Percentiles rank a stretch among this genome's conserved stretches.
These are phyloP conservation scores for Fistulina hepatica DNA, from an alignment of 1,284 basidiomycete genomes.

Conservation along the genomic window DNA sequence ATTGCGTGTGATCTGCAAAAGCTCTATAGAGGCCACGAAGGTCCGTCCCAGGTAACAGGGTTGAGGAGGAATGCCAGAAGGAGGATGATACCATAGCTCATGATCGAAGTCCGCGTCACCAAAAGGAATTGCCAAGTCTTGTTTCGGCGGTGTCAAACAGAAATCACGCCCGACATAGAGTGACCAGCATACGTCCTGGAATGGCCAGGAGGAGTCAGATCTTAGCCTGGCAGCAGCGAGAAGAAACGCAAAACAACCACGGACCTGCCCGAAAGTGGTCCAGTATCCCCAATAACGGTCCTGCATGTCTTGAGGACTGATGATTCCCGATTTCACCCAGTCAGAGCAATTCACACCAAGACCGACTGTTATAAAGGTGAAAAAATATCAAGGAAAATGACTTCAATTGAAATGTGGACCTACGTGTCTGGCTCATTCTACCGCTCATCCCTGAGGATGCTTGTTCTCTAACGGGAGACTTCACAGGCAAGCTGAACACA, in stretches of 20 bases:
- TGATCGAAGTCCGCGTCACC: constrained; percentile 36
- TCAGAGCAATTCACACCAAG: constrained; percentile 45
- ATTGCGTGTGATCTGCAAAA: constrained; percentile 42
- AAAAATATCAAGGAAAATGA: background rate
- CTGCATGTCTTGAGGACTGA: constrained; percentile 38
- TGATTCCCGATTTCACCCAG: constrained; percentile 41
- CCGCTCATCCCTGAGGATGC: constrained; percentile 36
- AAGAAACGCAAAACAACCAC: constrained; percentile 21
- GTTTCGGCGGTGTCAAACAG: constrained; percentile 31
- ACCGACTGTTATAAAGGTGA: constrained; percentile 40
- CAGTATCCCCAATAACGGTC: constrained; percentile 41
- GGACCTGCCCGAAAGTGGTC: constrained; percentile 30
- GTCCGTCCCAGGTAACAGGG: constrained; percentile 39
- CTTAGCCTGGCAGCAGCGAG: constrained; percentile 25
- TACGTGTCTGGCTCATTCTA: constrained; percentile 32
- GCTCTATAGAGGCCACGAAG: constrained; percentile 41
- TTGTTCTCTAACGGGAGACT: background rate
- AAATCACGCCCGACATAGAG: constrained; percentile 49
- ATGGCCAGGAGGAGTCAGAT: background rate
- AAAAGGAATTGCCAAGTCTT: constrained; percentile 32
- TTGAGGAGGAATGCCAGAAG: constrained; percentile 29
- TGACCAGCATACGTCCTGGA: constrained; percentile 47
- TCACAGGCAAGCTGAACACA: constrained; percentile 12
- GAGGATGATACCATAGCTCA: constrained; percentile 32
- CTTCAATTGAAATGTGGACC: constrained; percentile 12